A percentile compares a stretch with the other conserved stretches of the same genome.
These are phyloP conservation scores for Haplographium delicatum DNA, from an alignment of 495 filamentous ascomycete species.

Conservation along the genomic window DNA sequence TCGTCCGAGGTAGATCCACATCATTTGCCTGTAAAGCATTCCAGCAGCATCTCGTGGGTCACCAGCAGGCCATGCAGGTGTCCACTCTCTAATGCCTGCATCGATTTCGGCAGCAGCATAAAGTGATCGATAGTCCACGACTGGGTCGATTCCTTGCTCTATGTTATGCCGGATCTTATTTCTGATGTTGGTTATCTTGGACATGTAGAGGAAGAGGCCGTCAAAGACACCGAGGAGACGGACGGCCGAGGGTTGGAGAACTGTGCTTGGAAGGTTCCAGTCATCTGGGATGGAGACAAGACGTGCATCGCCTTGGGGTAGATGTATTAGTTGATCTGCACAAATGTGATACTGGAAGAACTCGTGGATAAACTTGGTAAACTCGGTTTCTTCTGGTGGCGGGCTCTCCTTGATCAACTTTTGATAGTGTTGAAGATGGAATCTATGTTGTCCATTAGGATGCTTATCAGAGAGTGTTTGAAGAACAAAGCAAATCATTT, in stretches of 20 bases:
- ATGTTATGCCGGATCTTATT: conserved; percentile 69
- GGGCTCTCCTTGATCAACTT: conserved; percentile 58
- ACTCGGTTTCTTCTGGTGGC: conserved; percentile 51
- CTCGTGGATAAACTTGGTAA: conserved; percentile 78
- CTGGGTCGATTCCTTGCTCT: conserved; percentile 55
- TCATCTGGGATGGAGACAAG: conserved; percentile 29
- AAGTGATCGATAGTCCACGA: conserved; percentile 69
- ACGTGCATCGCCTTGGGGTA: conserved; percentile 29
- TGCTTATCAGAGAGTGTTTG: conserved; percentile 77
- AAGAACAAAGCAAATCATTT: conserved; percentile 76
- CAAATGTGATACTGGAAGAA: conserved; percentile 92
- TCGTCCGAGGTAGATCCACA: conserved; percentile 85
- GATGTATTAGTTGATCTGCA: conserved; percentile 70
- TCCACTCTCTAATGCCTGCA: conserved; percentile 68
- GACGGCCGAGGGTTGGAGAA: conserved; percentile 69
- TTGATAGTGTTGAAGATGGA: conserved; percentile 74
- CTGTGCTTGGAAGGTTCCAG: conserved; percentile 60
- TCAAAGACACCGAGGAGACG: conserved; percentile 82
- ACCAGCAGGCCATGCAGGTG: conserved; percentile 61
- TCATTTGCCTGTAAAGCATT: conserved; percentile 81
- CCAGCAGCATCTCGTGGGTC: conserved; percentile 71
- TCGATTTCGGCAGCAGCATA: conserved; percentile 76
- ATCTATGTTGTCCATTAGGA: conserved; percentile 69
- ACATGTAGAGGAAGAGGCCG: conserved; percentile 75
- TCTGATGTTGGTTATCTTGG: conserved; percentile 72